A percentile compares a stretch with the other conserved stretches of the same genome.
Evolutionary conservation across 345 rosid genomes (phyloP).

Genomic region (Kernera saxatilis): DNA sequence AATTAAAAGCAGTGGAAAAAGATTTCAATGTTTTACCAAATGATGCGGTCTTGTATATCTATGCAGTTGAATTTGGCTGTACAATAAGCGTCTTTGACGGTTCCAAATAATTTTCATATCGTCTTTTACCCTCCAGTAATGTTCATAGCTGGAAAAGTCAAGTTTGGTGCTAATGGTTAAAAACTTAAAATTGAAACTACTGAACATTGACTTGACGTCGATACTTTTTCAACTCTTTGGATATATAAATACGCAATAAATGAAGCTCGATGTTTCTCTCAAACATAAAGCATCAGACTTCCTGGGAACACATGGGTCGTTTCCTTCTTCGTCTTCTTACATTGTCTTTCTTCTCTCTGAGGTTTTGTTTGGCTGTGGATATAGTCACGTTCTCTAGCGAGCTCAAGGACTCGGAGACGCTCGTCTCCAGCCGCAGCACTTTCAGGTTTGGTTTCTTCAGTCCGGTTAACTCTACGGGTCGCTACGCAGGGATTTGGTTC

Average conservation of each 20-base stretch:
- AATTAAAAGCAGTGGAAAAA: not conserved
- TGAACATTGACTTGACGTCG: not conserved
- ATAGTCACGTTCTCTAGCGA: constrained; percentile 16
- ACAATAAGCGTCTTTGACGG: not conserved
- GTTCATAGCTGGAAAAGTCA: not conserved
- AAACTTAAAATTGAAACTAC: not conserved
- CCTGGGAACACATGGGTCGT: not conserved
- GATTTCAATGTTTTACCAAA: not conserved
- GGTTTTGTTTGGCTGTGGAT: constrained; percentile 20
- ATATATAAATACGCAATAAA: not conserved
- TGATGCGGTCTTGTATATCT: not conserved
- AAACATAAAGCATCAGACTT: not conserved
- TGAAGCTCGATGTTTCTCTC: not conserved
- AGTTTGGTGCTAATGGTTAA: not conserved
- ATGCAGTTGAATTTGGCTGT: not conserved
- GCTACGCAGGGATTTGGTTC: constrained; percentile 52
- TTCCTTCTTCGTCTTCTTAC: constrained; percentile 1
- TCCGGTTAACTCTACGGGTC: constrained; percentile 32
- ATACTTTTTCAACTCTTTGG: not conserved
- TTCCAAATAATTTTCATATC: not conserved
- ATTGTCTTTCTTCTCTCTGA: not conserved
- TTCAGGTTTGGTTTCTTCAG: constrained; percentile 53
- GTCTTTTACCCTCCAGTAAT: constrained; percentile 1
- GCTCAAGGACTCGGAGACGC: constrained; percentile 30
- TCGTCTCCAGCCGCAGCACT: constrained; percentile 19